Evolutionary conservation across 129 eudicot genomes (phyloP).

Genomic region (Cynara cardunculus): DNA sequence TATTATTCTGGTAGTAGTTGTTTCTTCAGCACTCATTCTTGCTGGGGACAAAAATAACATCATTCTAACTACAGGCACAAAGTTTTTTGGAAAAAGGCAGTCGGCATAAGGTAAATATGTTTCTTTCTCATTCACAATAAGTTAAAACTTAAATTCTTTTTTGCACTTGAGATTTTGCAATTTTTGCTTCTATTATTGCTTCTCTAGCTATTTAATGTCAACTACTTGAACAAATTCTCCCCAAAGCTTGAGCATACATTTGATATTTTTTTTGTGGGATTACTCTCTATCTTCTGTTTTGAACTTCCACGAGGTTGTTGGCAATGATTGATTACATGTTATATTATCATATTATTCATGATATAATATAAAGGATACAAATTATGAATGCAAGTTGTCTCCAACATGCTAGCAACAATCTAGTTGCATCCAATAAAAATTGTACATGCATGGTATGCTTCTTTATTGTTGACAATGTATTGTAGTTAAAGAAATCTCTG

Average conservation of each 20-base stretch:
- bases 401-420: neutral
- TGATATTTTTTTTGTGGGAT: neutral
- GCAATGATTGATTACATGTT: neutral
- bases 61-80: conserved; percentile 56
- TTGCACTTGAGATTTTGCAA: neutral
- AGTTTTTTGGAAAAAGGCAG: conserved; percentile 64
- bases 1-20: conserved; percentile 1
- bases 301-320: neutral
- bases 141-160: neutral
- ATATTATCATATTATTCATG: neutral
- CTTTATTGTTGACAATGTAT: too few species aligned
- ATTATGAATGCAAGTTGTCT: neutral
- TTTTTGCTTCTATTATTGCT: neutral
- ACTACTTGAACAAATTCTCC: neutral
- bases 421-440: neutral
- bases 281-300: neutral
- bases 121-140: neutral
- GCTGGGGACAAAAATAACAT: conserved; percentile 10
- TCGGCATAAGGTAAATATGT: conserved; percentile 71
- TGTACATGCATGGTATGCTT: neutral
- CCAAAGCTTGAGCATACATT: neutral
- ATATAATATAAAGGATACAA: neutral
- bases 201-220: conserved; percentile 3
- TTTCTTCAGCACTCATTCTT: conserved; percentile 8
- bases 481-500: neutral